These are phyloP conservation scores for Posidonia oceanica DNA, from an alignment of 116 monocot species.

Conservation along the genomic window DNA sequence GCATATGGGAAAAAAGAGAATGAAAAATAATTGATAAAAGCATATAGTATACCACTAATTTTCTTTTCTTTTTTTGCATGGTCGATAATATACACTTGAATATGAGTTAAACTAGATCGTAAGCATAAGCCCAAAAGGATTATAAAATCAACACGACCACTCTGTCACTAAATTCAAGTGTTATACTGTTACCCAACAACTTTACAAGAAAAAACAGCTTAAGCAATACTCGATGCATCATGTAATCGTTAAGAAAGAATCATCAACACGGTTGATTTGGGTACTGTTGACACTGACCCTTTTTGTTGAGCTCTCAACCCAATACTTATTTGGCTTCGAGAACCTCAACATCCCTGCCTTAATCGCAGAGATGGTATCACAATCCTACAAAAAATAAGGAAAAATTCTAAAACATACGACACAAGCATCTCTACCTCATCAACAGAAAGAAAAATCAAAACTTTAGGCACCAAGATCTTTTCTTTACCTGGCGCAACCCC, in stretches of 20 bases:
- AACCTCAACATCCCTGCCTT: slow-evolving; percentile 63
- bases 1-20: neutral
- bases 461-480: neutral
- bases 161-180: too few species aligned
- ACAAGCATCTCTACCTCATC: neutral
- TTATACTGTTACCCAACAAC: too few species aligned
- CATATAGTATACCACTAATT: neutral
- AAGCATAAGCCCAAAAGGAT: too few species aligned
- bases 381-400: slow-evolving; percentile 30
- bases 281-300: slow-evolving; percentile 38
- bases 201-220: too few species aligned
- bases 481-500: slow-evolving; percentile 64
- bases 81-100: neutral
- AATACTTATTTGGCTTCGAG: slow-evolving; percentile 81
- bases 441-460: neutral
- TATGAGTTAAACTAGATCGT: too few species aligned
- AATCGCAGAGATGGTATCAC: slow-evolving; percentile 46
- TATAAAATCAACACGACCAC: too few species aligned
- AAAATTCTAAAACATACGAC: neutral
- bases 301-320: slow-evolving; percentile 91
- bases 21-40: neutral
- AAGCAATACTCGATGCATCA: neutral
- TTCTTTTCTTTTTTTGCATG: neutral
- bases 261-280: neutral
- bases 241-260: neutral